Conservation (phyloP, 2,329 filamentous ascomycete genomes). For the Penicillium janthinellum region DNA sequence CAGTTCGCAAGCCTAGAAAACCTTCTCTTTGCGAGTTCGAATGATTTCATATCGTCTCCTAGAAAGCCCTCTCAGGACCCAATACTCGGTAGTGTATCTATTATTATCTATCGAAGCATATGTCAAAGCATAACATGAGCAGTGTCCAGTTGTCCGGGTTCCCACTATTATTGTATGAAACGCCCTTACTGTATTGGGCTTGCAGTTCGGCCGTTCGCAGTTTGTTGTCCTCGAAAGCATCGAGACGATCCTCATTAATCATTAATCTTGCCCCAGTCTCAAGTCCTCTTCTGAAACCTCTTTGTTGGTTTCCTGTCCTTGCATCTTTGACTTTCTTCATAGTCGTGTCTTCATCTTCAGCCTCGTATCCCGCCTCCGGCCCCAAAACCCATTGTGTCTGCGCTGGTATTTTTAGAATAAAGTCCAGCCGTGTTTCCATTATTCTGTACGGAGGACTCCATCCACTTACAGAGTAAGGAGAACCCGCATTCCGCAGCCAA, state of each 20-base stretch:
- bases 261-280: not conserved
- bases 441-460: not conserved
- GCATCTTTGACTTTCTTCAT: conserved; percentile 10
- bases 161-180: not conserved
- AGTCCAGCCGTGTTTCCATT: not conserved
- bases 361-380: conserved; percentile 14
- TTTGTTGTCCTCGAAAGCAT: not conserved
- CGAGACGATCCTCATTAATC: not conserved
- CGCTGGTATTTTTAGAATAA: conserved; percentile 26
- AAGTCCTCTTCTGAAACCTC: not conserved
- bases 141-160: not conserved
- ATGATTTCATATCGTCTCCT: not conserved
- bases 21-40: too few species aligned
- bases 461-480: conserved; percentile 23
- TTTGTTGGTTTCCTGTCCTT: not conserved
- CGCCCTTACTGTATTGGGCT: not conserved
- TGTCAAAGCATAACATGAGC: not conserved
- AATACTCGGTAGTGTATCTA: not conserved
- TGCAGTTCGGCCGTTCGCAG: not conserved
- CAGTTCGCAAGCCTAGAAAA: not conserved
- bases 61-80: too few species aligned
- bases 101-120: not conserved
- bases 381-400: conserved; percentile 8
- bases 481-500: conserved; percentile 27
- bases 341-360: conserved; percentile 7